Evolutionary conservation across 78 protist species (phyloP), one percentile per base, ranked within the genome.

Genomic region (Dictyostelium firmibasis): DNA sequence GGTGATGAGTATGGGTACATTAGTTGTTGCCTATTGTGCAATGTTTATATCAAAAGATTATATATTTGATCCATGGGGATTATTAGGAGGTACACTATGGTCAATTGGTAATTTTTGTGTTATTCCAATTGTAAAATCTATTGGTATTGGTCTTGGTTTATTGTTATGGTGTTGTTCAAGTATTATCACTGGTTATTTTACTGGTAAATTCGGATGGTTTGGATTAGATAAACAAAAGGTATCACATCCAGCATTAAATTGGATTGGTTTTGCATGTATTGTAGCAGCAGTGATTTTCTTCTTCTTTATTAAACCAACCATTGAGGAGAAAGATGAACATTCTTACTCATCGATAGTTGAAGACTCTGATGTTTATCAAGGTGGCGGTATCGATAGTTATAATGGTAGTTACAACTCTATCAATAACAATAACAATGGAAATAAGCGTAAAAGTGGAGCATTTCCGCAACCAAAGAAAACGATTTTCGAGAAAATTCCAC

Each of bases 121-220:
- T n/a, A 97, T 97, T 29, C 96, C 98, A 3, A 89, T 97, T 64
- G 96, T 98, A 10, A 79, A 96, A 16, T 16, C 88, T 7, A 85
- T 96, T 36, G 99, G 99, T 23, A 79, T 98, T 13, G 96, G 97
- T 8, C 69, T 97, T 18, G 99, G 98, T 4, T 25, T 98, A 62
- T 70, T 94, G 18, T n/a, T 97, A 36, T 98, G 99, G 99, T 84
- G 97, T 8, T 50, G 82, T 20, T 7, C 97, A 20, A 96, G 93
- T 79, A 53, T 97, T 69, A 47, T 97, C 72, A 67, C 78, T 4
- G 98, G 99, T 29, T 98, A 86, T 84, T 83, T 94, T 20, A 47
- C 79, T 14, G 97, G 98, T 35, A 91, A 92, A 38, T 97, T 97
- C 50, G 98, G 98, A 23, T 60, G 81, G 41, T 92, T 96, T 33